These are phyloP conservation scores for Curvularia sp. DNA, from an alignment of 2,329 filamentous ascomycete genomes.

Conservation along the genomic window DNA sequence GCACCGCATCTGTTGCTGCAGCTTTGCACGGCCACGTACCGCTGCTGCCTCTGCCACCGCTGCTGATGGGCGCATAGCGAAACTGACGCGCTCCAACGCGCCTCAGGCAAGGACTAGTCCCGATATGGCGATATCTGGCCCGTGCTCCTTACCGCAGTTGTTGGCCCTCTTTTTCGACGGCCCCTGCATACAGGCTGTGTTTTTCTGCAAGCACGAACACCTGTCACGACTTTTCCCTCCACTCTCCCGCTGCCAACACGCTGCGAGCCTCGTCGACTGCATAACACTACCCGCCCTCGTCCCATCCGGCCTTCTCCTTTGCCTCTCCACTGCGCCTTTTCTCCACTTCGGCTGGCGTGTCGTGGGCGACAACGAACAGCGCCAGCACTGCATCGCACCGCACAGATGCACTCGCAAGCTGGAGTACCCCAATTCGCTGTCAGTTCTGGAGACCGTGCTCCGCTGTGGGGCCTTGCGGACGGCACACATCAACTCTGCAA, in stretches of 20 bases:
- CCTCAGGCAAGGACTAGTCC: slow-evolving; percentile 16
- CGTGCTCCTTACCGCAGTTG: slow-evolving; percentile 18
- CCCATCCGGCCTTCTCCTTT: not conserved
- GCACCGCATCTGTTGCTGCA: slow-evolving; percentile 15
- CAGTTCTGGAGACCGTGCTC: slow-evolving; percentile 20
- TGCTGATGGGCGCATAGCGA: slow-evolving; percentile 20
- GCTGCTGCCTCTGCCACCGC: slow-evolving; percentile 4
- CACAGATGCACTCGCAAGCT: slow-evolving; percentile 16
- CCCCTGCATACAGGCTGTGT: slow-evolving; percentile 32
- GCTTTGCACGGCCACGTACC: slow-evolving; percentile 13
- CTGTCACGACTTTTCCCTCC: slow-evolving; percentile 37
- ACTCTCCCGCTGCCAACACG: slow-evolving; percentile 26
- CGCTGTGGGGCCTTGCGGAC: slow-evolving; percentile 31
- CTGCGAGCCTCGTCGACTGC: slow-evolving; percentile 12
- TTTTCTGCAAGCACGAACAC: slow-evolving; percentile 35
- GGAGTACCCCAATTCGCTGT: slow-evolving; percentile 34
- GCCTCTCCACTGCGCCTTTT: not conserved
- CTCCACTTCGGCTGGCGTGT: slow-evolving; percentile 25
- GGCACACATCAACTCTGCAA: slow-evolving; percentile 21
- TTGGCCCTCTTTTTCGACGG: slow-evolving; percentile 11
- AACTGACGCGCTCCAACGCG: slow-evolving; percentile 33
- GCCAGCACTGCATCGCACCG: slow-evolving; percentile 27
- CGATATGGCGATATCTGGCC: slow-evolving; percentile 14
- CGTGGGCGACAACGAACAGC: slow-evolving; percentile 25
- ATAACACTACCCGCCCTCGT: slow-evolving; percentile 13